A percentile compares a stretch with the other conserved stretches of the same genome.
Evolutionary conservation across 192 early-diverging fungal genomes (phyloP).

Genomic region (Coemansia asiatica): DNA sequence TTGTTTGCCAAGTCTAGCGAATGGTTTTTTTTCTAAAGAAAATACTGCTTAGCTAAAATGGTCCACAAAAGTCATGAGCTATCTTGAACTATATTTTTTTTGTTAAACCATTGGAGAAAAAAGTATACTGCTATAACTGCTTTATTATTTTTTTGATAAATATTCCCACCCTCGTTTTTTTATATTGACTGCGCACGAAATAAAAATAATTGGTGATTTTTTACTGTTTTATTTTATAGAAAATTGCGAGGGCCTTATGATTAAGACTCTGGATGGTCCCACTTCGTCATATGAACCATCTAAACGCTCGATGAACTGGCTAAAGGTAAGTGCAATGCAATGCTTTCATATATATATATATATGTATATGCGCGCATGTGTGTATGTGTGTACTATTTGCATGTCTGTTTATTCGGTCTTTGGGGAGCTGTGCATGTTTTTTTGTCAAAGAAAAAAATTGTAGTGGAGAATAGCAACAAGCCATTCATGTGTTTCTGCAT

Average conservation of each 20-base stretch:
- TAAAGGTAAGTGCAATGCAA: conserved; percentile 67
- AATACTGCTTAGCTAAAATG: not conserved
- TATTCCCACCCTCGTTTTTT: conserved; percentile 51
- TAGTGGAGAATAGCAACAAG: not conserved
- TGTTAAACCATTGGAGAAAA: not conserved
- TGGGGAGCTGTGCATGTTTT: not conserved
- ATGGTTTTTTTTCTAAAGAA: not conserved
- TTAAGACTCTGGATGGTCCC: conserved; percentile 88
- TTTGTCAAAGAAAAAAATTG: not conserved
- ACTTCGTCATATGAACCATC: conserved; percentile 93
- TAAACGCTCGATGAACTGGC: conserved; percentile 95
- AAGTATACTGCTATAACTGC: conserved; percentile 12
- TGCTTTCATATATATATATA: not conserved
- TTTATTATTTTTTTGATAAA: conserved; percentile 1
- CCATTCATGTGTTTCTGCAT: not conserved
- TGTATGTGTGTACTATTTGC: not conserved
- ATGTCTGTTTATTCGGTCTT: not conserved
- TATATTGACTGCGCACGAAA: conserved; percentile 3
- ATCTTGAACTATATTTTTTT: not conserved
- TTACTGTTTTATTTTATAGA: conserved; percentile 60
- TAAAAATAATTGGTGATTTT: not conserved
- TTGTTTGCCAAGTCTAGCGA: not conserved
- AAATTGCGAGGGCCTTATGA: conserved; percentile 98
- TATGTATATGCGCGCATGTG: too few species aligned
- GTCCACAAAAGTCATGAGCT: not conserved